phyloP scores from a whole-genome alignment of 2,329 filamentous ascomycete species.

The Xylariaceae sp. region DNA sequence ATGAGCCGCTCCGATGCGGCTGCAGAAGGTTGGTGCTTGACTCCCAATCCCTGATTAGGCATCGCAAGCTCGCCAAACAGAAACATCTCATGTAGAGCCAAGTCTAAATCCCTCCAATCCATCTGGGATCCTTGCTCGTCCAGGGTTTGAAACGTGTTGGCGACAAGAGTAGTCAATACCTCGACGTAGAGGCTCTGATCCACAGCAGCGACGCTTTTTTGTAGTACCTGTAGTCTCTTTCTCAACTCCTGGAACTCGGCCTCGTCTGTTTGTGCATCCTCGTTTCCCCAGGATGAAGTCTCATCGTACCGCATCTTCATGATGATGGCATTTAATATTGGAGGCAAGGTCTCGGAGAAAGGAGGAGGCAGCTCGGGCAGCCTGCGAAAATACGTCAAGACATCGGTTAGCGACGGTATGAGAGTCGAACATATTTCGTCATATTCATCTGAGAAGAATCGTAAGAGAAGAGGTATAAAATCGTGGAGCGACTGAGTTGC shows the following conservation, averaged over 20 bases:
- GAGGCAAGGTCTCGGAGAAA: slow-evolving; percentile 81
- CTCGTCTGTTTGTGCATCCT: slow-evolving; percentile 94
- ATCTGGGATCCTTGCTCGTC: slow-evolving; percentile 73
- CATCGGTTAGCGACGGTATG: slow-evolving; percentile 88
- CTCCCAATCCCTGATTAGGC: slow-evolving; percentile 81
- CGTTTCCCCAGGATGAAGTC: slow-evolving; percentile 88
- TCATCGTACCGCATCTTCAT: slow-evolving; percentile 98
- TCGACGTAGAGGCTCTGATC: slow-evolving; percentile 89
- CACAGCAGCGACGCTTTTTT: slow-evolving; percentile 89
- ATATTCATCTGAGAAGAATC: slow-evolving; percentile 97
- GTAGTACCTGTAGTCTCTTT: slow-evolving; percentile 84
- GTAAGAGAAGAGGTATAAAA: slow-evolving; percentile 84
- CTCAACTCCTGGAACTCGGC: slow-evolving; percentile 95
- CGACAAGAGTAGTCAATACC: slow-evolving; percentile 85
- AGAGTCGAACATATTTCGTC: slow-evolving; percentile 97
- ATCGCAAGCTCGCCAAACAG: slow-evolving; percentile 94
- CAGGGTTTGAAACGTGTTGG: slow-evolving; percentile 80
- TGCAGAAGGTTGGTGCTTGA: slow-evolving; percentile 80
- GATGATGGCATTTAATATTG: slow-evolving; percentile 89
- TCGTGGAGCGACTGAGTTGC: slow-evolving; percentile 81
- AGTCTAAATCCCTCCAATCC: slow-evolving; percentile 93
- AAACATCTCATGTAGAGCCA: slow-evolving; percentile 94
- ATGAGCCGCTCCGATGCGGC: slow-evolving; percentile 80
- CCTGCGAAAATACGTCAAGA: slow-evolving; percentile 88
- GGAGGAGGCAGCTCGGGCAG: slow-evolving; percentile 71